These are phyloP conservation scores for Olyra latifolia DNA, from an alignment of 176 grass and related monocot species.

Conservation along the genomic window DNA sequence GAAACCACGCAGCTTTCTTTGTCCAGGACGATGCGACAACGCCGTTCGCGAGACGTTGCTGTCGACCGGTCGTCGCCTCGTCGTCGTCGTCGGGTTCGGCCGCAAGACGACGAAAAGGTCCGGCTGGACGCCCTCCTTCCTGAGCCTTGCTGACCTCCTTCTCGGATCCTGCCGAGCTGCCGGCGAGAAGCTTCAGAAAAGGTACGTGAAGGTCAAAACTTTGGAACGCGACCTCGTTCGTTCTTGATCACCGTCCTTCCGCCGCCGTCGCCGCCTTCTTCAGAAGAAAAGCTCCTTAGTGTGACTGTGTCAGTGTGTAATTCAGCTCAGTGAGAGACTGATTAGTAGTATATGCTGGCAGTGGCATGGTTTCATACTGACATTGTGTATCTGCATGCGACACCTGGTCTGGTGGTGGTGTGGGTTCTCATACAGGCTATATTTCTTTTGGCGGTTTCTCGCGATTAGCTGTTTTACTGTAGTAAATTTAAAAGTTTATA, in stretches of 20 bases:
- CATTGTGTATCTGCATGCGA: neutral
- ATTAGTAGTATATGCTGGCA: neutral
- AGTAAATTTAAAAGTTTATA: no score
- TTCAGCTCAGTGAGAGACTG: neutral
- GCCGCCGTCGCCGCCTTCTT: neutral
- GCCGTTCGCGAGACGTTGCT: neutral
- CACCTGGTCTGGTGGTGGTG: no score
- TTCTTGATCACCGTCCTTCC: neutral
- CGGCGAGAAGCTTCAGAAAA: slow-evolving; percentile 40
- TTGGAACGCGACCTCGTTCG: neutral
- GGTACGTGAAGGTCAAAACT: neutral
- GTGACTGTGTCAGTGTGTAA: neutral
- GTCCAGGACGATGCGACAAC: slow-evolving; percentile 10
- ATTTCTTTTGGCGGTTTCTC: no score
- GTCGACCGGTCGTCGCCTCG: neutral
- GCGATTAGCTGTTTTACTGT: no score
- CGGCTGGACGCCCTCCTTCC: slow-evolving; percentile 15
- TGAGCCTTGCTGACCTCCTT: slow-evolving; percentile 36
- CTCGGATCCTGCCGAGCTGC: slow-evolving; percentile 30
- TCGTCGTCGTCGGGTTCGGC: slow-evolving; percentile 23
- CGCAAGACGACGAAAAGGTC: neutral
- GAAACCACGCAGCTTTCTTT: slow-evolving; percentile 1
- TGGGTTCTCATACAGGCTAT: neutral
- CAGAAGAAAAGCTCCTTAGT: no score
- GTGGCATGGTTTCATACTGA: slow-evolving; percentile 1